A percentile compares a stretch with the other conserved stretches of the same genome.
Conservation (phyloP, 2,329 filamentous ascomycete genomes). For the Paecilomyces variotii region DNA sequence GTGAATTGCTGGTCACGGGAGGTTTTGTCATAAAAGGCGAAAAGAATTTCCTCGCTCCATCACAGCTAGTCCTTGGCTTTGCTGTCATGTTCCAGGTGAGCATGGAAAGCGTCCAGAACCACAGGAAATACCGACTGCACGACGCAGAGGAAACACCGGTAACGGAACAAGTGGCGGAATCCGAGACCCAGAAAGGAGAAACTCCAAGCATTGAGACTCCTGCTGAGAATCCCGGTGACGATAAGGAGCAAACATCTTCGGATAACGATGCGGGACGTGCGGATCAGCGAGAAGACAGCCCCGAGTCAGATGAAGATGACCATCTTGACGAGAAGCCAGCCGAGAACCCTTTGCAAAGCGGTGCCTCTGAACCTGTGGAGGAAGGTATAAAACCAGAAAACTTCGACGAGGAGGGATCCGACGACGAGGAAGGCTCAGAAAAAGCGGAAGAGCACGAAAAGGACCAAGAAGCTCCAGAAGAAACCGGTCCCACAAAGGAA, state of each 20-base stretch:
- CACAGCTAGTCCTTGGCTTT: conserved; percentile 79
- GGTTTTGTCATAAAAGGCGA: conserved; percentile 74
- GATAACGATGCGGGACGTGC: conserved; percentile 19
- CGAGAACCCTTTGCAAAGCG: conserved; percentile 14
- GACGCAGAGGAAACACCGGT: conserved; percentile 10
- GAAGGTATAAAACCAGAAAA: conserved; percentile 26
- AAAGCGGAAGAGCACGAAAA: conserved; percentile 16
- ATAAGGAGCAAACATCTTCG: conserved; percentile 15
- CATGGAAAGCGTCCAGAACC: conserved; percentile 73
- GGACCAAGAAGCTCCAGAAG: conserved; percentile 17
- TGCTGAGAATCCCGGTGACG: conserved; percentile 24
- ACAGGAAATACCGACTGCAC: conserved; percentile 65
- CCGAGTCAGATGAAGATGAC: conserved; percentile 34
- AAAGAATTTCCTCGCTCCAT: conserved; percentile 86
- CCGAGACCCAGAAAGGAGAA: conserved; percentile 14
- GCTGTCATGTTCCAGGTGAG: conserved; percentile 82
- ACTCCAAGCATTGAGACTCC: conserved; percentile 12
- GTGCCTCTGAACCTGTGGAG: conserved; percentile 12
- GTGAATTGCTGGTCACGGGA: conserved; percentile 71
- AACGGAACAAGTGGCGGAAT: background rate
- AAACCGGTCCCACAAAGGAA: conserved; percentile 9
- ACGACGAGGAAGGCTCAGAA: conserved; percentile 11
- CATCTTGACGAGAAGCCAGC: conserved; percentile 6
- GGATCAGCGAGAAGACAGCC: conserved; percentile 19
- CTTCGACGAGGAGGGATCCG: conserved; percentile 4